Evolutionary conservation across 2,329 filamentous ascomycete species (phyloP), one percentile per base, ranked within the genome.

Genomic region (Colletotrichum sp.): DNA sequence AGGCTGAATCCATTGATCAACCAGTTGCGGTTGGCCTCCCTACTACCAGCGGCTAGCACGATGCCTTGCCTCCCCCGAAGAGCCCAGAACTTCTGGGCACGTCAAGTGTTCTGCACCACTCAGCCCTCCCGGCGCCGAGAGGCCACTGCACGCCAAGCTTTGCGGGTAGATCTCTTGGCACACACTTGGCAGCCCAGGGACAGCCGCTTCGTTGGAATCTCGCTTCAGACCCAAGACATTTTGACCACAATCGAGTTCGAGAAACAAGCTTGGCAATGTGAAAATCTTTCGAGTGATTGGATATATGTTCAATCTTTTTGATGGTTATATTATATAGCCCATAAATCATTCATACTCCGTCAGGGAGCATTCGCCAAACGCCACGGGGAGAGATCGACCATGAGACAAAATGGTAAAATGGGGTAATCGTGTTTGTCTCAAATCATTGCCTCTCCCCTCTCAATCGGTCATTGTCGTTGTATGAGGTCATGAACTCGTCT

Each of bases 111-210:
- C 43, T 52, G 43, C 43, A 52, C 28, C 48, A 8, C 21, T 58
- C 48, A 58, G 66, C 66, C 48, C 30, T 57, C 21, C 66, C 30
- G 57, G 28, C n/a, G 63, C 38, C 63, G 21, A 66, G 34, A 63
- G 26, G 43, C 43, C 71, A 58, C 58, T 48, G 65, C 64, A 58
- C 43, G 74, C 74, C 58, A 76, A 76, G 74, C 71, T 73, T 76
- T 52, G 48, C 72, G 72, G 72, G 67, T 71, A 74, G 73, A 76
- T 76, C 64, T 60, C 71, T 73, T 73, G 70, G 74, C 73, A 66
- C 24, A 34, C 64, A 48, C 74, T 76, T 76, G 74, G 69, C 73
- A 73, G 43, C 32, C 32, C 43, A 71, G 64, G 69, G 34, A 72
- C 68, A 34, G 55, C 69, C 24, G n/a, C 66, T 30, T 57, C 57